Conservation (phyloP, 192 early-diverging fungal genomes). For the Backusella westeae region DNA sequence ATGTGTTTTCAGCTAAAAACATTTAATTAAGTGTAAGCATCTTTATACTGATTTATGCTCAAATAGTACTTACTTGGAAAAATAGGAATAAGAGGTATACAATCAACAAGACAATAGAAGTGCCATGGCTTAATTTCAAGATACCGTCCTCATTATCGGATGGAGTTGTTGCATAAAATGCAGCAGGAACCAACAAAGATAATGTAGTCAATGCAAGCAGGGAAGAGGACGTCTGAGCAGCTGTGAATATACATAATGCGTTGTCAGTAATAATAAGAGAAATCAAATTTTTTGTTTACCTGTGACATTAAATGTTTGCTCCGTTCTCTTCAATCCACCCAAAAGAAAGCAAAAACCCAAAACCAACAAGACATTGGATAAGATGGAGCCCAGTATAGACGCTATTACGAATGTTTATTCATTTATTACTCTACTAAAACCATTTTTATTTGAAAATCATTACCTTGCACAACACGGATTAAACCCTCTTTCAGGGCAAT, state of each 20-base stretch:
- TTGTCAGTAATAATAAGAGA: neutral
- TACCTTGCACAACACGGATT: conserved; percentile 64
- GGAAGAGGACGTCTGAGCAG: conserved; percentile 73
- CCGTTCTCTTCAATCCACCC: conserved; percentile 69
- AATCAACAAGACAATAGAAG: conserved; percentile 64
- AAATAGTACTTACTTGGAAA: conserved; percentile 59
- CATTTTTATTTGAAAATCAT: neutral
- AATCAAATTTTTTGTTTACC: conserved; percentile 2
- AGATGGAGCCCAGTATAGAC: conserved; percentile 84
- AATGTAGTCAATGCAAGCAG: conserved; percentile 63
- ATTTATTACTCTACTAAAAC: neutral
- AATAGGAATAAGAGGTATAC: conserved; percentile 70
- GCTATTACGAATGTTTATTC: conserved; percentile 29
- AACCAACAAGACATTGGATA: conserved; percentile 88
- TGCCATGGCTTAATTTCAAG: conserved; percentile 60
- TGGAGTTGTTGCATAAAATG: conserved; percentile 55
- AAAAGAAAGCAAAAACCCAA: conserved; percentile 85
- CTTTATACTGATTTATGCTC: neutral
- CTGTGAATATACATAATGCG: conserved; percentile 13
- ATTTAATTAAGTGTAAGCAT: neutral
- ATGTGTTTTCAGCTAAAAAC: conserved; percentile 73
- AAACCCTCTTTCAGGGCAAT: conserved; percentile 62
- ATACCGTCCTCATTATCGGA: conserved; percentile 46
- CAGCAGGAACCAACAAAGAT: conserved; percentile 72
- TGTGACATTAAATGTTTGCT: conserved; percentile 67